phyloP scores from a whole-genome alignment of 2,329 filamentous ascomycete genomes.

The Aspergillus texensis region DNA sequence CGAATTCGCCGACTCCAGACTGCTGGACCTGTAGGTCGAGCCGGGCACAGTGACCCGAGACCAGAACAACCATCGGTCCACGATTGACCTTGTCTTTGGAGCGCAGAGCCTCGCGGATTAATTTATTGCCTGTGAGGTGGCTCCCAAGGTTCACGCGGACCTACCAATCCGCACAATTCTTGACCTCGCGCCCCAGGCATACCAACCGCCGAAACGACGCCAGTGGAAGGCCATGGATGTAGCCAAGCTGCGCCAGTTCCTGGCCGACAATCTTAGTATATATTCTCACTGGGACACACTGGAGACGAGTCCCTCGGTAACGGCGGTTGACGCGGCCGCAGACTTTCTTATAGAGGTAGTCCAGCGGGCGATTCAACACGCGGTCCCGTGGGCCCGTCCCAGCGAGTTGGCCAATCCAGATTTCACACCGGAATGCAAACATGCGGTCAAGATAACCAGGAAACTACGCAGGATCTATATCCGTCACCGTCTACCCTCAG shows the following conservation, averaged over 20 bases:
- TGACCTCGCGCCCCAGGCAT: background rate
- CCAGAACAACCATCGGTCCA: conserved; percentile 10
- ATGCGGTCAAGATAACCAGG: no score
- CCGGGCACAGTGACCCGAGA: conserved; percentile 14
- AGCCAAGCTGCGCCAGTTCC: background rate
- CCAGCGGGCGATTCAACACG: no score
- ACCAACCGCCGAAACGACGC: background rate
- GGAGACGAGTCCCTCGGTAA: no score
- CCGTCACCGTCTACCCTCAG: no score
- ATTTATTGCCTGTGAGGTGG: conserved; percentile 16
- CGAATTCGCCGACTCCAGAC: background rate
- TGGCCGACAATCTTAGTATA: conserved; percentile 5
- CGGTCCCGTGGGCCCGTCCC: no score
- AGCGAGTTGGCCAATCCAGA: no score
- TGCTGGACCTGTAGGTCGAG: conserved; percentile 10
- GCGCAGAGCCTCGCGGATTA: conserved; percentile 6
- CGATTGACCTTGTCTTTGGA: conserved; percentile 24
- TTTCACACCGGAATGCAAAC: no score
- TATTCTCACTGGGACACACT: background rate
- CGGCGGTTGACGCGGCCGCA: no score
- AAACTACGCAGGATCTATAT: no score
- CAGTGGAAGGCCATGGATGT: background rate
- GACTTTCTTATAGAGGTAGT: no score
- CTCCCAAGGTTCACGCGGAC: conserved; percentile 23
- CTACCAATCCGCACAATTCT: background rate